These are phyloP conservation scores for Bauhinia variegata DNA, from an alignment of 306 rosid species.

Conservation along the genomic window DNA sequence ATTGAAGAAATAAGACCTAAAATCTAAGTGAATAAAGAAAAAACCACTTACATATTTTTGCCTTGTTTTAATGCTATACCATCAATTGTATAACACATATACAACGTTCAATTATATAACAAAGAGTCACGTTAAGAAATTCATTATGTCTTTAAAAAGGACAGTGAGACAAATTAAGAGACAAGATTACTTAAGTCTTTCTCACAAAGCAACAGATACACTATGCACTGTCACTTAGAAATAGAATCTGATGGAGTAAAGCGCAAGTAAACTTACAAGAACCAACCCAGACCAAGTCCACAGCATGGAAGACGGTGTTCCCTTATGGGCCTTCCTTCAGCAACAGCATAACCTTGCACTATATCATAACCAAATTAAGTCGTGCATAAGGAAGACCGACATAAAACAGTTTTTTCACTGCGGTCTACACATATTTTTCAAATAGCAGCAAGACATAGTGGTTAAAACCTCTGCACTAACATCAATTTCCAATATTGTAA, in stretches of 20 bases:
- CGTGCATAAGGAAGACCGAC: conserved; percentile 11
- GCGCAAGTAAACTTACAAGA: conserved; percentile 60
- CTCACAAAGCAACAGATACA: background rate
- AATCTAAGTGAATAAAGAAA: too few relatives aligned
- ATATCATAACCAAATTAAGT: background rate
- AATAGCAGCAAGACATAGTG: background rate
- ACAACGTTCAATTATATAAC: too few relatives aligned
- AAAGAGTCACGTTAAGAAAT: too few relatives aligned
- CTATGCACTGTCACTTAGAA: background rate
- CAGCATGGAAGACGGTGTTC: conserved; percentile 74
- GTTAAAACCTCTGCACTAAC: background rate
- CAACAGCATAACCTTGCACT: conserved; percentile 63
- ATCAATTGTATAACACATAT: too few relatives aligned
- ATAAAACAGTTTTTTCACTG: background rate
- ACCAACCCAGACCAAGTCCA: conserved; percentile 80
- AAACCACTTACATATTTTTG: too few relatives aligned
- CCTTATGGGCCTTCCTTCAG: conserved; percentile 58
- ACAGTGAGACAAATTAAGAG: too few relatives aligned
- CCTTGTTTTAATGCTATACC: too few relatives aligned
- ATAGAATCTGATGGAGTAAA: background rate
- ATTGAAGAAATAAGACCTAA: too few relatives aligned
- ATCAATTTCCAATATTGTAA: background rate
- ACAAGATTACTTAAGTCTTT: background rate
- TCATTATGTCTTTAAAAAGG: too few relatives aligned
- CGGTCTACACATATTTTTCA: background rate